Evolutionary conservation across 306 rosid genomes (phyloP), one percentile per base, ranked within the genome.

Genomic region (Trifolium subterraneum): DNA sequence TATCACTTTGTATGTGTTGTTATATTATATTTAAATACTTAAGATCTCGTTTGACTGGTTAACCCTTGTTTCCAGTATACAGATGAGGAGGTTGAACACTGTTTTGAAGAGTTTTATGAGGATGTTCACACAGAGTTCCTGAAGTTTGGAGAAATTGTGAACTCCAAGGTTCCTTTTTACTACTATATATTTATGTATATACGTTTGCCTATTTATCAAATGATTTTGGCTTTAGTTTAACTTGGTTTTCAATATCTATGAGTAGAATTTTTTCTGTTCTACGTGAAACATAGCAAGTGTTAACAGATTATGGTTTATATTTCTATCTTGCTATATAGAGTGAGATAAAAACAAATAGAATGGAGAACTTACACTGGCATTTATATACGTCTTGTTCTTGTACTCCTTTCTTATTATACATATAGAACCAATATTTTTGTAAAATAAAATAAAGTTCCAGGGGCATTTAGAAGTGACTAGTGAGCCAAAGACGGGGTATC

Each of bases 61-160:
- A 55, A 20, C 23, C 74, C 77, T 62, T 62, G 42, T 81, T 83
- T 85, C 73, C 97, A 94, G 97, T 83, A 83, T 75, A 88, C 90
- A 20, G 98, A 94, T 71, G 98, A 94, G 82, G 98, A 94, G 89
- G 77, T 94, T 69, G 96, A 88, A 42, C 55, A 78, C 63, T 80
- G 87, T 73, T 94, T 80, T 82, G 94, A 94, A 83, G 98, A 91
- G 80, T 94, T 94, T 85, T 94, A 91, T 35, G 96, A 91, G 75
- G 98, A 94, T 83, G 98, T 94, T 83, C 98, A 94, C 84, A 94
- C 96, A n/a, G 97, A 94, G 83, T 91, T 94, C 82, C 84, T 86
- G 80, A 94, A 90, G 84, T 91, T 87, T 72, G 98, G 98, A 54
- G 96, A 94, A 88, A 91, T 94, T 82, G 83, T 90, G 64, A 94